These are phyloP conservation scores for Hymenochaete sp. DNA, from an alignment of 1,284 basidiomycete genomes.

Conservation along the genomic window DNA sequence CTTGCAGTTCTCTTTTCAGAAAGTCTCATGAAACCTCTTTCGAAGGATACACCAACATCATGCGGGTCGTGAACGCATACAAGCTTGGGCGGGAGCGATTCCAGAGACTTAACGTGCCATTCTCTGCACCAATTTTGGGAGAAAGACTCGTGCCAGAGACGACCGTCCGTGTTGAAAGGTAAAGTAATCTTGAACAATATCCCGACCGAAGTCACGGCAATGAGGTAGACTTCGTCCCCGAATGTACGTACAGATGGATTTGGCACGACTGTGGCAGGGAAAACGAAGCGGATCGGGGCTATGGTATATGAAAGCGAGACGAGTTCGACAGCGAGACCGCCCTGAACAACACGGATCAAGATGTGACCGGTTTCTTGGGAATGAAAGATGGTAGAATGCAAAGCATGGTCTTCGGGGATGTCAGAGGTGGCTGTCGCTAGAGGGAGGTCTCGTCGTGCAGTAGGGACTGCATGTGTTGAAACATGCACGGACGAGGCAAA, in stretches of 20 bases:
- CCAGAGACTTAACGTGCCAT: constrained; percentile 51
- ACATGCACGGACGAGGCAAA: constrained; percentile 41
- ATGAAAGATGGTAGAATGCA: constrained; percentile 50
- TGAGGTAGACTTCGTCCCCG: constrained; percentile 57
- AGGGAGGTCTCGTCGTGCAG: constrained; percentile 45
- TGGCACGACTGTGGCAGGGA: constrained; percentile 64
- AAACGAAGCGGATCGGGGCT: constrained; percentile 65
- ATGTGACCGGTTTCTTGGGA: constrained; percentile 56
- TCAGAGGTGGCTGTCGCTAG: constrained; percentile 38
- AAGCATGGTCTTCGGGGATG: constrained; percentile 66
- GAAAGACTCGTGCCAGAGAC: constrained; percentile 51
- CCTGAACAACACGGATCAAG: constrained; percentile 67
- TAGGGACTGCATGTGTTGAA: constrained; percentile 46
- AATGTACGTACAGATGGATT: constrained; percentile 58
- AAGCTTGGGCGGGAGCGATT: constrained; percentile 38
- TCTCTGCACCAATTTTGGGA: constrained; percentile 57
- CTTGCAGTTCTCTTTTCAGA: constrained; percentile 45
- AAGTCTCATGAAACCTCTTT: constrained; percentile 67
- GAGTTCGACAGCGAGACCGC: constrained; percentile 70
- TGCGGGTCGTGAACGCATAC: constrained; percentile 66
- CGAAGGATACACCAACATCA: constrained; percentile 56
- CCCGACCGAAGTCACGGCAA: constrained; percentile 60
- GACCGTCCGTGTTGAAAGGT: constrained; percentile 42
- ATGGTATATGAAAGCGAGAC: constrained; percentile 57
- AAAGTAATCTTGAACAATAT: constrained; percentile 74